Evolutionary conservation across 2,329 filamentous ascomycete genomes (phyloP), one percentile per base, ranked within the genome.

Genomic region (Sporothrix mexicana): DNA sequence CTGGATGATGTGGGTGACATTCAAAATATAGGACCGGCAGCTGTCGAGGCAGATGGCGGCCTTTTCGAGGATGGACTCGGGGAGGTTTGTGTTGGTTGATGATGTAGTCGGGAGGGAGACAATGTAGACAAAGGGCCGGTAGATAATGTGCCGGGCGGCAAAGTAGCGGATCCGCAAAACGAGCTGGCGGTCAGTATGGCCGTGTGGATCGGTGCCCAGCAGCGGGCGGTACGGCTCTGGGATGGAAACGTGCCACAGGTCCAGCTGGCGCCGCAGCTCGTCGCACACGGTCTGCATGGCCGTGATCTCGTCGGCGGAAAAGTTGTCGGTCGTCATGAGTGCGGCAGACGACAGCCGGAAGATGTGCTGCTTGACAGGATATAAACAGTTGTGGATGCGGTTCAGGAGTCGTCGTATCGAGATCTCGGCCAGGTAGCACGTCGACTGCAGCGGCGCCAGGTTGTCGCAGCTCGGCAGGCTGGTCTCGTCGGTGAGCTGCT

Each of bases 91-190:
- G n/a, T n/a, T n/a, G n/a, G n/a, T n/a, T n/a, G n/a, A n/a, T 3
- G 72, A 51, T 17, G 73, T 70, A 30, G 71, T 73, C 17, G 62
- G 45, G n/a, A 77, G 74, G 1, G 74, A 77, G 9, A 77, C 76
- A 20, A 79, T 76, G 69, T 80, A 79, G 7, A 80, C 76, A 70
- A 80, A 81, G 0, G 78, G 79, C 0, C 80, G 75, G 59, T 80
- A 78, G 4, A 81, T 81, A 30, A 81, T 81, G 57, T 81, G 79
- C 6, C 78, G 69, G 2, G 80, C 77, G 10, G 79, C 79, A 71
- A 78, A 81, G 53, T 80, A 81, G 4, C 80, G 78, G 20, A 79
- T 80, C 0, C 79, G 74, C 30, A 81, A 73, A 6, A 80, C 76
- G 0, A 75, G 72, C 47, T 77, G 76, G 12, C 79, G 72, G 61